Evolutionary conservation across 2,329 filamentous ascomycete species (phyloP).

Genomic region (Coleophoma crateriformis): DNA sequence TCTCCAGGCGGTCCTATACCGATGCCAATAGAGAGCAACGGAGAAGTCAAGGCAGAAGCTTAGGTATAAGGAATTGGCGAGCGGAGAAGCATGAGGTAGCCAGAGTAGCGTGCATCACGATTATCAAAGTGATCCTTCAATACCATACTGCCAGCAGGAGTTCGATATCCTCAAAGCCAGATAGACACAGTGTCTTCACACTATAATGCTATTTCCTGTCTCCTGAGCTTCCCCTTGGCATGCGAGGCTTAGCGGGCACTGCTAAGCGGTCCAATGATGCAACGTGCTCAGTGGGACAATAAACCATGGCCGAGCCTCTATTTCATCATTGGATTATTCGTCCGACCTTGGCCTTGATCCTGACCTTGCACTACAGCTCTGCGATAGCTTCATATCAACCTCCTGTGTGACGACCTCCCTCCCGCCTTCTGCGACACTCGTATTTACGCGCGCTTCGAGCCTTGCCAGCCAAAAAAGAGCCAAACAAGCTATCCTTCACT

Average conservation of each 20-base stretch:
- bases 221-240: slow-evolving; percentile 4
- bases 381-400: slow-evolving; percentile 11
- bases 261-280: slow-evolving; percentile 1
- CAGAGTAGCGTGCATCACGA: too few species aligned
- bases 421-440: neutral
- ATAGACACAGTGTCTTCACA: neutral
- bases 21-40: slow-evolving; percentile 37
- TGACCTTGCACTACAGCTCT: slow-evolving; percentile 1
- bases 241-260: slow-evolving; percentile 14
- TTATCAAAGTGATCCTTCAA: too few species aligned
- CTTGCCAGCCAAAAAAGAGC: neutral
- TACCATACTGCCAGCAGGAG: too few species aligned
- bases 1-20: slow-evolving; percentile 71
- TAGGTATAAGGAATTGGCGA: slow-evolving; percentile 6
- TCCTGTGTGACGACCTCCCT: neutral
- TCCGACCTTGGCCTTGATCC: slow-evolving; percentile 7
- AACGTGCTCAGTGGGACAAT: neutral
- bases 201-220: neutral
- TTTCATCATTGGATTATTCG: slow-evolving; percentile 15
- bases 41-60: slow-evolving; percentile 2
- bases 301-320: slow-evolving; percentile 9
- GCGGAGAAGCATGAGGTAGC: neutral
- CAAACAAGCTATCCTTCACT: neutral
- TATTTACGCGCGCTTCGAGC: neutral
- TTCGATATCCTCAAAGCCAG: too few species aligned